A percentile compares a stretch with the other conserved stretches of the same genome.
phyloP scores from a whole-genome alignment of 2,329 filamentous ascomycete species.

The Penicillium italicum region DNA sequence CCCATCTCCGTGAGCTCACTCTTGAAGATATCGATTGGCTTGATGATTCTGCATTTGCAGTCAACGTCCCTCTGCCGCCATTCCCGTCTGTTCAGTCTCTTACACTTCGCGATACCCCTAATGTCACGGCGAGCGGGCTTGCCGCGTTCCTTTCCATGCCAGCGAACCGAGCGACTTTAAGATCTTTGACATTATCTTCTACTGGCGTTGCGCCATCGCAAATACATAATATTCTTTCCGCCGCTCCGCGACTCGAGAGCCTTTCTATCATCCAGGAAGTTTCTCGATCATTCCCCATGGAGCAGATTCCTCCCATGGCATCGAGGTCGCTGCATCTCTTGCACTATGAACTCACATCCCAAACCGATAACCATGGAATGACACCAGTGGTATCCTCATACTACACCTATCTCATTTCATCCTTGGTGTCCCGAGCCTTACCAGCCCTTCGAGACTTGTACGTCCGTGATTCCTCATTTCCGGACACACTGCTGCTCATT shows the following conservation, averaged over 20 bases:
- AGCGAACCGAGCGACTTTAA: constrained; percentile 59
- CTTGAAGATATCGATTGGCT: constrained; percentile 67
- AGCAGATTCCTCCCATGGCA: constrained; percentile 58
- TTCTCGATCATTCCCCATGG: constrained; percentile 54
- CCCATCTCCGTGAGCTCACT: constrained; percentile 68
- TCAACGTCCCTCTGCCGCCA: constrained; percentile 62
- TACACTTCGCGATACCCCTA: constrained; percentile 66
- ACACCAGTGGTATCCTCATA: constrained; percentile 58
- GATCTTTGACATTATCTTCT: constrained; percentile 65
- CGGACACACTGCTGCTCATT: constrained; percentile 71
- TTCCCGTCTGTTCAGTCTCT: constrained; percentile 74
- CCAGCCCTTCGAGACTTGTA: constrained; percentile 74
- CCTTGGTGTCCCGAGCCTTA: constrained; percentile 70
- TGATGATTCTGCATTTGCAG: constrained; percentile 71
- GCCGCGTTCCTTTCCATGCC: constrained; percentile 62
- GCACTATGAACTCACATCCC: constrained; percentile 73
- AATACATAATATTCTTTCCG: constrained; percentile 43
- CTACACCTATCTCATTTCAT: constrained; percentile 82
- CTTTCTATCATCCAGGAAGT: constrained; percentile 58
- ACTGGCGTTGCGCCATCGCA: constrained; percentile 59
- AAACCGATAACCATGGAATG: constrained; percentile 55
- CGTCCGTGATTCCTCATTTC: constrained; percentile 79
- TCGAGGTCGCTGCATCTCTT: constrained; percentile 68
- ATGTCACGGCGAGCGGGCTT: constrained; percentile 69
- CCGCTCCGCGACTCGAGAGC: constrained; percentile 41